A percentile compares a stretch with the other conserved stretches of the same genome.
Conservation (phyloP, 2,329 filamentous ascomycete genomes). For the Hypoxylon sp. region DNA sequence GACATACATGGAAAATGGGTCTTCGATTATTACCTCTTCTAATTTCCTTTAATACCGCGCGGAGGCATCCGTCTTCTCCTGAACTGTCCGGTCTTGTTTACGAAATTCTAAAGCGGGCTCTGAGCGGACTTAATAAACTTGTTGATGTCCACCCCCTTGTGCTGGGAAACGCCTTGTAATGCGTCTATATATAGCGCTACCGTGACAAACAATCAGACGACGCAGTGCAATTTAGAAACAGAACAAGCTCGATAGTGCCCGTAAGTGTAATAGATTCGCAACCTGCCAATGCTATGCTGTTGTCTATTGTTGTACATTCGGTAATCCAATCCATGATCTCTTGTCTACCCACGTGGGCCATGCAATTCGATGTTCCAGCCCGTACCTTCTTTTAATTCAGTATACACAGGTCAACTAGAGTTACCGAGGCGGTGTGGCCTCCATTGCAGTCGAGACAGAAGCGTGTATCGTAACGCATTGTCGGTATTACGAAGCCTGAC, state of each 20-base stretch:
- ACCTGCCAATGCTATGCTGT: slow-evolving; percentile 19
- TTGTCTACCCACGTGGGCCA: slow-evolving; percentile 17
- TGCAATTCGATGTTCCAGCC: slow-evolving; percentile 28
- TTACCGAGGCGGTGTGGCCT: not conserved
- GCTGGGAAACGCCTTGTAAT: not conserved
- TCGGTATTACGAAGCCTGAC: not conserved
- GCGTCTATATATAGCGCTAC: not conserved
- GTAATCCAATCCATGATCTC: slow-evolving; percentile 7
- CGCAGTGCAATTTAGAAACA: not conserved
- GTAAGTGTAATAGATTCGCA: slow-evolving; percentile 25
- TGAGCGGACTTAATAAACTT: not conserved
- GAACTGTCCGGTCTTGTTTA: not conserved
- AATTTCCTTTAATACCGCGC: slow-evolving; percentile 1
- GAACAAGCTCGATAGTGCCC: not conserved
- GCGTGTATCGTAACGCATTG: not conserved
- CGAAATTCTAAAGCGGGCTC: not conserved
- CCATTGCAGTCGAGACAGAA: not conserved
- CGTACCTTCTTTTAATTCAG: slow-evolving; percentile 8
- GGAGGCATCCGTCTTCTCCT: not conserved
- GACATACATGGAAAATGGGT: slow-evolving; percentile 1
- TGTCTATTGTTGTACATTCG: slow-evolving; percentile 28
- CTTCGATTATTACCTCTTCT: not conserved
- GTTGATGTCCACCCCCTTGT: not conserved
- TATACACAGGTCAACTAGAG: not conserved
- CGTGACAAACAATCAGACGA: slow-evolving; percentile 1